These are phyloP conservation scores for Tausonia pullulans DNA, from an alignment of 1,284 basidiomycete species.

Conservation along the genomic window DNA sequence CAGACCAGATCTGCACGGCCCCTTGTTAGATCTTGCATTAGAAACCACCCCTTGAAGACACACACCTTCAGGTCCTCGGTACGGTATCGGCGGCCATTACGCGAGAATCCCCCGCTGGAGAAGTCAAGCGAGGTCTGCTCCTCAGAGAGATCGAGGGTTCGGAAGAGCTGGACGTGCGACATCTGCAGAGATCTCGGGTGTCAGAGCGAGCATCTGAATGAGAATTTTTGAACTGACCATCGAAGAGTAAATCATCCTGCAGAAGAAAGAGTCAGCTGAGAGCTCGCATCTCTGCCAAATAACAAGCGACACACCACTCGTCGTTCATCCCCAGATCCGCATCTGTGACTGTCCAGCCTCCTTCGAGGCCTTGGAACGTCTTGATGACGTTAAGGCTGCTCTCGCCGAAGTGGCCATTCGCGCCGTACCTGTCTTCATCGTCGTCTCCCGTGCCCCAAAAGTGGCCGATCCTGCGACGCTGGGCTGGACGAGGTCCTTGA, in stretches of 20 bases:
- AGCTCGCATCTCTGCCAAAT: constrained; percentile 25
- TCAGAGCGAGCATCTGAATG: too few relatives aligned
- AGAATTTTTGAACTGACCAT: constrained; percentile 35
- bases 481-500: background rate
- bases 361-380: constrained; percentile 60
- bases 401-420: constrained; percentile 23
- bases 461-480: too few relatives aligned
- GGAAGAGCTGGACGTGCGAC: constrained; percentile 73
- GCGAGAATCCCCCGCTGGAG: constrained; percentile 27
- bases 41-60: background rate
- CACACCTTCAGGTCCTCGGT: constrained; percentile 29
- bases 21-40: constrained; percentile 8
- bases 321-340: constrained; percentile 87
- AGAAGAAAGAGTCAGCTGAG: too few relatives aligned
- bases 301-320: constrained; percentile 47
- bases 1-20: constrained; percentile 66
- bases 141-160: constrained; percentile 57
- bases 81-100: constrained; percentile 26
- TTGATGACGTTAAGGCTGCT: constrained; percentile 67
- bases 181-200: constrained; percentile 37
- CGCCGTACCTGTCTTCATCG: constrained; percentile 21
- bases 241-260: constrained; percentile 76
- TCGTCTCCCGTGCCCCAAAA: constrained; percentile 17
- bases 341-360: constrained; percentile 88
- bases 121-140: constrained; percentile 60